Evolutionary conservation across 805 yeast species (phyloP).

Genomic region (Barnettozyma pratensis): DNA sequence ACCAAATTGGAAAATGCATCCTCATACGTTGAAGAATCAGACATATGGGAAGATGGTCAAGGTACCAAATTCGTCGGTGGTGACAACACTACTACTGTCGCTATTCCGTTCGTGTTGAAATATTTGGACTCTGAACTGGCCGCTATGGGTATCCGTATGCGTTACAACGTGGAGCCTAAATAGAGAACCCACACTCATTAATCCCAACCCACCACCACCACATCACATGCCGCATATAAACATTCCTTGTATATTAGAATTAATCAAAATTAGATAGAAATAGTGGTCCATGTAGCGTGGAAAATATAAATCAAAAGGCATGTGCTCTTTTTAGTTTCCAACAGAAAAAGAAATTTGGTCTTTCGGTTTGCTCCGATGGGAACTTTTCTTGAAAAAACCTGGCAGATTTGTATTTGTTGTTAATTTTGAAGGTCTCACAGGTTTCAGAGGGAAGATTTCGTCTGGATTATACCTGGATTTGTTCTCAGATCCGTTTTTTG

Average conservation of each 20-base stretch:
- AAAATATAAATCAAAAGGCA: no score
- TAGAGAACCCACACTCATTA: conserved; percentile 1
- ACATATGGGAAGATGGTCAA: conserved; percentile 96
- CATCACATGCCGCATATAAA: background rate
- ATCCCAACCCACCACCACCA: background rate
- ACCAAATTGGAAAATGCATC: conserved; percentile 54
- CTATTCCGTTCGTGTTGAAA: conserved; percentile 93
- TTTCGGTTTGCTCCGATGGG: no score
- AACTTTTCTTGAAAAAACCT: no score
- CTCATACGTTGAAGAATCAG: conserved; percentile 57
- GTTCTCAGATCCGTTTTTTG: no score
- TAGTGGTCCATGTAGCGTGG: no score
- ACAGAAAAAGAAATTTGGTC: no score
- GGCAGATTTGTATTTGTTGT: no score
- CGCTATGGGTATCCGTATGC: conserved; percentile 96
- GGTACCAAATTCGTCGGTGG: conserved; percentile 93
- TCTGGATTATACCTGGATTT: no score
- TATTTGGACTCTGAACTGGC: conserved; percentile 92
- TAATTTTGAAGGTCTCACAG: no score
- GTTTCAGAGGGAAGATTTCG: no score
- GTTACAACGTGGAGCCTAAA: conserved; percentile 74
- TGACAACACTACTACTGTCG: conserved; percentile 87
- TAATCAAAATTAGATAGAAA: no score
- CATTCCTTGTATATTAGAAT: background rate
- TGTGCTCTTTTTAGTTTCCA: no score